Percentiles rank a stretch among this genome's conserved stretches.
Conservation (phyloP, 2,329 filamentous ascomycete species). For the Simplicillium sp. region DNA sequence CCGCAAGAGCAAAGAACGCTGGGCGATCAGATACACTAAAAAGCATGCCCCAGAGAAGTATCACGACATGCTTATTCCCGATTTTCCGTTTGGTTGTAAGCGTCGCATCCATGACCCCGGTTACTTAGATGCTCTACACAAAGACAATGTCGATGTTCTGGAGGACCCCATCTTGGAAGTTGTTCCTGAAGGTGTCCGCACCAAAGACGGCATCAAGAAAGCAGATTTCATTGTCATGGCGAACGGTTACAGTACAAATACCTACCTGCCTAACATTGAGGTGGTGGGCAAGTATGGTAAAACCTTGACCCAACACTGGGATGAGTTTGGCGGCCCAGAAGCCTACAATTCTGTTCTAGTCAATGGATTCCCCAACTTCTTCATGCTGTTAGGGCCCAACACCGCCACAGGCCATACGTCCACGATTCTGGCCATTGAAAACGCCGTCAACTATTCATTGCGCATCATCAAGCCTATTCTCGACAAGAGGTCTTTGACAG, state of each 20-base stretch:
- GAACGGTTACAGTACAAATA: conserved; percentile 49
- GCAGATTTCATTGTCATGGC: conserved; percentile 54
- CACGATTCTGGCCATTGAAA: conserved; percentile 51
- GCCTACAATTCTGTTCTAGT: conserved; percentile 51
- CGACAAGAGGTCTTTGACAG: conserved; percentile 17
- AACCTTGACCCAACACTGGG: conserved; percentile 46
- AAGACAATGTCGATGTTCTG: conserved; percentile 34
- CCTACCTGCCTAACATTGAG: conserved; percentile 42
- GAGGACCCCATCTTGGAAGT: conserved; percentile 39
- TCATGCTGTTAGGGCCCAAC: conserved; percentile 54
- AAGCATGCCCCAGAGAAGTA: conserved; percentile 46
- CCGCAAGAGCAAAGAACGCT: conserved; percentile 24
- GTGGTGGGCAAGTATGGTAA: conserved; percentile 40
- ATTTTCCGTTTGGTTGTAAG: conserved; percentile 56
- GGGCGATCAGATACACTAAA: conserved; percentile 30
- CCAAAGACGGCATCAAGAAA: conserved; percentile 27
- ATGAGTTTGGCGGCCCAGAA: conserved; percentile 46
- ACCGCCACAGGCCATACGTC: conserved; percentile 52
- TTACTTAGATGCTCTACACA: conserved; percentile 43
- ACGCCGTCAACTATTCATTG: conserved; percentile 49
- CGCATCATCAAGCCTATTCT: conserved; percentile 44
- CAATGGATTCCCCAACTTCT: conserved; percentile 56
- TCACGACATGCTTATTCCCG: conserved; percentile 49
- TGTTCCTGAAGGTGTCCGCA: conserved; percentile 27
- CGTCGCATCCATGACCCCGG: conserved; percentile 49